Evolutionary conservation across 805 yeast genomes (phyloP).

Genomic region (Candida krabiensis): DNA sequence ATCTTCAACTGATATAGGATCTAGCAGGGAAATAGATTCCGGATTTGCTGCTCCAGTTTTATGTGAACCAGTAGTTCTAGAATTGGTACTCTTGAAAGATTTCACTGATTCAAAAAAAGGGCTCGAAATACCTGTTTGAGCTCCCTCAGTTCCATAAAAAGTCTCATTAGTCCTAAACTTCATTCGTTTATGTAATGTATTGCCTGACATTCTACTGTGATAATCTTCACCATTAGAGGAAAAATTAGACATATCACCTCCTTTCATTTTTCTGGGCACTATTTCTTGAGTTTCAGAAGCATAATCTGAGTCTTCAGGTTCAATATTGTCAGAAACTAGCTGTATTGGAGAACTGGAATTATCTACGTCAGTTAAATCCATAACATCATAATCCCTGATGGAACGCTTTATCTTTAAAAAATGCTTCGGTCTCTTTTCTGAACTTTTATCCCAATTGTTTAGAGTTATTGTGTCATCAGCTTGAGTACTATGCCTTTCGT

Average conservation of each 20-base stretch:
- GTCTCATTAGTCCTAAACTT: not conserved
- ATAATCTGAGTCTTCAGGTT: too few species aligned
- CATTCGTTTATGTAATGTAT: not conserved
- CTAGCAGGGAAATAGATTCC: not conserved
- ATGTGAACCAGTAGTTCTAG: not conserved
- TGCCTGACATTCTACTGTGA: too few species aligned
- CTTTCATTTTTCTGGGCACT: not conserved
- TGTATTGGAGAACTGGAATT: not conserved
- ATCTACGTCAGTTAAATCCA: not conserved
- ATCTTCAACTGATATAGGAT: not conserved
- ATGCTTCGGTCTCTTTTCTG: not conserved
- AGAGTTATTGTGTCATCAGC: too few species aligned
- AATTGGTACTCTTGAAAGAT: not conserved
- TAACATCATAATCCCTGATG: too few species aligned
- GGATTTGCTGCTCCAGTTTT: not conserved
- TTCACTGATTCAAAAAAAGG: too few species aligned
- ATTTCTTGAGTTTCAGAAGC: not conserved
- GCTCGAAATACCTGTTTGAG: not conserved
- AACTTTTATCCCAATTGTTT: too few species aligned
- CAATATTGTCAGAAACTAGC: not conserved
- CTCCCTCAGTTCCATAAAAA: not conserved
- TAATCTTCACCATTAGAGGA: not conserved
- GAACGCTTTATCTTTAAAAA: too few species aligned
- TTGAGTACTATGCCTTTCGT: not conserved
- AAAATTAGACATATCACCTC: not conserved